Percentiles rank a stretch among this genome's conserved stretches.
Evolutionary conservation across 2,329 filamentous ascomycete species (phyloP).

Genomic region (Botryotinia calthae): DNA sequence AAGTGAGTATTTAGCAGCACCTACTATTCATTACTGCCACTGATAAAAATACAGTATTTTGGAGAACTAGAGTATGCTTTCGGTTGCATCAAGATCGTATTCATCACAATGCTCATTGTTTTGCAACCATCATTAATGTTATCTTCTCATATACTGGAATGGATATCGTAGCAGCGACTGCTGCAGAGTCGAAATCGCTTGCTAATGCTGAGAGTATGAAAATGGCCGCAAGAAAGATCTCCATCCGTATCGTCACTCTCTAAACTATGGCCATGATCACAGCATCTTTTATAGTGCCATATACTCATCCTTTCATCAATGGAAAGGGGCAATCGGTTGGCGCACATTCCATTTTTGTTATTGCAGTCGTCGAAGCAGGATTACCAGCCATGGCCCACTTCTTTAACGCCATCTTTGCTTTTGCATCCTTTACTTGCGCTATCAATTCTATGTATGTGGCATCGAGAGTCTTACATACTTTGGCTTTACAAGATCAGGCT

Average conservation of each 20-base stretch:
- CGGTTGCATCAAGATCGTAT: constrained; percentile 41
- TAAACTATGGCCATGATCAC: constrained; percentile 35
- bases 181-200: constrained; percentile 41
- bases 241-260: constrained; percentile 40
- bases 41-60: constrained; percentile 27
- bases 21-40: neutral
- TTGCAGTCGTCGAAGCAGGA: constrained; percentile 42
- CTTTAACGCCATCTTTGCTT: constrained; percentile 41
- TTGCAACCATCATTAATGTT: constrained; percentile 41
- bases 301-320: constrained; percentile 43
- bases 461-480: constrained; percentile 41
- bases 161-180: constrained; percentile 43
- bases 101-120: constrained; percentile 41
- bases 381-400: constrained; percentile 37
- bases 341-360: constrained; percentile 41
- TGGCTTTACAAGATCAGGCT: constrained; percentile 42
- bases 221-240: constrained; percentile 43
- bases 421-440: constrained; percentile 41
- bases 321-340: constrained; percentile 41
- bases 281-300: constrained; percentile 41
- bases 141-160: constrained; percentile 35
- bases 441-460: constrained; percentile 43
- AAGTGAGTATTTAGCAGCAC: constrained; percentile 30
- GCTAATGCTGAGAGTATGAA: constrained; percentile 43
- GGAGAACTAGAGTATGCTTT: constrained; percentile 44